A percentile compares a stretch with the other conserved stretches of the same genome.
Conservation (phyloP, 2,329 filamentous ascomycete species). For the Diplodia corticola region DNA sequence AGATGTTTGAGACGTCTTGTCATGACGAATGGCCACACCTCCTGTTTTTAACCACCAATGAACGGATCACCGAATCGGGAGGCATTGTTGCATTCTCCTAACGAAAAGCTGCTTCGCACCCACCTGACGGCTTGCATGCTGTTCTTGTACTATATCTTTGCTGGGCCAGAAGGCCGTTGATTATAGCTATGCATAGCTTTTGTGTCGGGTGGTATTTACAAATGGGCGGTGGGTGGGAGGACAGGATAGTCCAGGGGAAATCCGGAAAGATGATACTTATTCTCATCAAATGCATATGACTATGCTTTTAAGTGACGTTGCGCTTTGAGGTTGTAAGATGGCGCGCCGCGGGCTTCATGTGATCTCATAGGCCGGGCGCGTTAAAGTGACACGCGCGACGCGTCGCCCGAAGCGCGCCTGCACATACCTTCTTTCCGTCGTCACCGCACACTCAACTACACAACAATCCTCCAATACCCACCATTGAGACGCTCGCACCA, state of each 20-base stretch:
- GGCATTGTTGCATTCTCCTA: not conserved
- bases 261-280: constrained; percentile 4
- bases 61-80: not conserved
- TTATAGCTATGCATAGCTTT: constrained; percentile 7
- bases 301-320: not conserved
- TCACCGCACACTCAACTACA: not conserved
- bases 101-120: not conserved
- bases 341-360: not conserved
- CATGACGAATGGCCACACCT: constrained; percentile 8
- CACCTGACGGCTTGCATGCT: not conserved
- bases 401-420: constrained; percentile 10
- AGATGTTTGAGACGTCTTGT: constrained; percentile 9
- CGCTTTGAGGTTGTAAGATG: not conserved
- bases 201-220: constrained; percentile 2
- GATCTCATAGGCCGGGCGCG: constrained; percentile 2
- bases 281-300: not conserved
- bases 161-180: not conserved
- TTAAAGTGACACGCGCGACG: constrained; percentile 14
- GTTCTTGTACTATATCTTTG: constrained; percentile 16
- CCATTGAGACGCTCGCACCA: constrained; percentile 32
- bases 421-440: constrained; percentile 1
- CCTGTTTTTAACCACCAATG: not conserved
- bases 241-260: not conserved
- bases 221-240: constrained; percentile 1
- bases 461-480: not conserved